Evolutionary conservation across 148 eudicot genomes (phyloP).

Genomic region (Fagopyrum esculentum): DNA sequence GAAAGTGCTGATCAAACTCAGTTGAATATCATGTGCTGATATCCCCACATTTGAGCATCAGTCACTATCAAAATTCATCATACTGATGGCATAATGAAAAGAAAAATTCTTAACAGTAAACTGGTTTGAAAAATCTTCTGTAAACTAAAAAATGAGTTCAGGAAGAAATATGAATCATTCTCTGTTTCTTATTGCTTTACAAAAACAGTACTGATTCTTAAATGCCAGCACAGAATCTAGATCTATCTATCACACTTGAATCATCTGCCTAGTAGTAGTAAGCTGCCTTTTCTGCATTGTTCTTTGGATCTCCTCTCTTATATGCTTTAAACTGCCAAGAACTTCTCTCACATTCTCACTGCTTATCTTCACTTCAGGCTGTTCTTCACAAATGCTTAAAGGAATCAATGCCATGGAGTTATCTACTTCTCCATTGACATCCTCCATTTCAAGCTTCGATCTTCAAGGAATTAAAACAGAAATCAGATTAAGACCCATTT

Average conservation of each 20-base stretch:
- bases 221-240: background rate
- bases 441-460: slow-evolving; percentile 7
- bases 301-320: slow-evolving; percentile 10
- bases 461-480: background rate
- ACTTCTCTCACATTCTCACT: slow-evolving; percentile 13
- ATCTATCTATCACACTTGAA: slow-evolving; percentile 3
- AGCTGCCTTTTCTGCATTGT: slow-evolving; percentile 4
- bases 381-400: background rate
- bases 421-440: slow-evolving; percentile 6
- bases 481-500: background rate
- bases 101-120: background rate
- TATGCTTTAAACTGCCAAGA: slow-evolving; percentile 11
- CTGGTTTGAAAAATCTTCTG: too few relatives aligned
- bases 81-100: background rate
- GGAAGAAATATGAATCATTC: too few relatives aligned
- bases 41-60: slow-evolving; percentile 6
- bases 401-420: slow-evolving; percentile 12
- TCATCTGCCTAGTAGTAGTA: slow-evolving; percentile 11
- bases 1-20: slow-evolving; percentile 4
- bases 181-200: background rate
- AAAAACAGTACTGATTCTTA: slow-evolving; percentile 1
- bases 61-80: background rate
- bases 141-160: background rate
- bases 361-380: background rate
- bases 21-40: background rate